phyloP scores from a whole-genome alignment of 179 eudicot species.

The Pouteria campechiana region DNA sequence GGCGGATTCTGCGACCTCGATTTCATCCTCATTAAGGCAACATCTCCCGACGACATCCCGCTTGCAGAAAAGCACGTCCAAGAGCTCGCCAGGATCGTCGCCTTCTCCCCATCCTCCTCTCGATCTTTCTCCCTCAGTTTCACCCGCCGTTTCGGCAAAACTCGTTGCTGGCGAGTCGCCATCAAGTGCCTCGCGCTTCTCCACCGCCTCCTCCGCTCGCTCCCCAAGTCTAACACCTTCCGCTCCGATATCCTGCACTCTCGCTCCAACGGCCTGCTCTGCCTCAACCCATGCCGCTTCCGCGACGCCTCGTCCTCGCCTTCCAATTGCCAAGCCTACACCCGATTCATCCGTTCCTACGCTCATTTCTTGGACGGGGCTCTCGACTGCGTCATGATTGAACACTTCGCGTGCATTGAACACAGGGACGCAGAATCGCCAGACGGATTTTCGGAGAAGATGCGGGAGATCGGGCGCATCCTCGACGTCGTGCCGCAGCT shows the following conservation, averaged over 20 bases:
- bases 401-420: background rate
- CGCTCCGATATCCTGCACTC: conserved; percentile 16
- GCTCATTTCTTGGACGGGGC: conserved; percentile 27
- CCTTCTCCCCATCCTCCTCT: conserved; percentile 14
- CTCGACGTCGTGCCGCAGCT: conserved; percentile 19
- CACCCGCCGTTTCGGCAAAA: conserved; percentile 18
- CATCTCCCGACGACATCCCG: conserved; percentile 28
- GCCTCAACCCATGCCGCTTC: conserved; percentile 25
- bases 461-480: background rate
- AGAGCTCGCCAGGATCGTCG: conserved; percentile 19
- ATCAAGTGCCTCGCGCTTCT: conserved; percentile 34
- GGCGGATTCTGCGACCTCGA: conserved; percentile 32
- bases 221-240: conserved; percentile 12
- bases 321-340: conserved; percentile 21
- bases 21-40: conserved; percentile 21
- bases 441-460: background rate
- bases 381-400: conserved; percentile 8
- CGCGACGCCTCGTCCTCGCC: conserved; percentile 20
- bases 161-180: conserved; percentile 30
- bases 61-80: conserved; percentile 19
- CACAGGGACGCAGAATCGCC: background rate
- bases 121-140: conserved; percentile 16
- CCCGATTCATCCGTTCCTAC: conserved; percentile 21
- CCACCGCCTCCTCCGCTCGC: conserved; percentile 20
- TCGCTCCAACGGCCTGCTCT: conserved; percentile 11